Base-by-base conservation (phyloP, 345 rosid genomes). In the Psidium friedrichsthalianum region DNA sequence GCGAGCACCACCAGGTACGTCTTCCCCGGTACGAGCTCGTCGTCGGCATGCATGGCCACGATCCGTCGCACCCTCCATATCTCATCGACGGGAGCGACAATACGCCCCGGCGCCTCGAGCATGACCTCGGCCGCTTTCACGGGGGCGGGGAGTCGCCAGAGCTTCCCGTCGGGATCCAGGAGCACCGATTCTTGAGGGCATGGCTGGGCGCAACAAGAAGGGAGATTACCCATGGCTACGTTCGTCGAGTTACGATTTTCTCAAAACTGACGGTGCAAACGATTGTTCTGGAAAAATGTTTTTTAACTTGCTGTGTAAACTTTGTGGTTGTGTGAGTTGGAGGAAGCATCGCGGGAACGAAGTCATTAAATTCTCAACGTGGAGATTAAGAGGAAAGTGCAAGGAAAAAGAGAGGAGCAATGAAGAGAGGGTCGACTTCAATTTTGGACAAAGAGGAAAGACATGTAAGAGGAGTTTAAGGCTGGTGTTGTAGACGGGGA, bases 11-110 rank as follows among this genome's bases (percentile, higher is more conserved):
- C 29, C 58, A 90, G 16, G 85, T 92, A 92, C 36, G 89, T 21
- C 80, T 89, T 84, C 15, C 92, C 91, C 9, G 85, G 86, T 74
- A 84, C 6, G 21, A 92, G 87, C n/a, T 90, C 92, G 24, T 90
- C 92, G 53, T 91, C 92, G 14, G 93, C 93, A 74, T 86, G 84
- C 88, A 90, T 27, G 82, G 92, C 90, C 8, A 84, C 69, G 44
- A 86, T 51, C 40, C 88, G 89, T 14, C 88, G 85, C 36, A 64
- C 88, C 82, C 84, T 84, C 29, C 57, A 82, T 29, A 91, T 87
- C 29, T 88, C 87, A 53, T 87, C 88, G n/a, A 76, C 85, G 4
- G 82, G 51, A 76, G 86, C 86, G 47, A 92, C 57, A 47, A 86
- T 83, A 6, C 40, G 47, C 47, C 80, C 80, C 12, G 80, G 47